Conservation (phyloP, 1,284 basidiomycete species). For the Boletellus sp. region DNA sequence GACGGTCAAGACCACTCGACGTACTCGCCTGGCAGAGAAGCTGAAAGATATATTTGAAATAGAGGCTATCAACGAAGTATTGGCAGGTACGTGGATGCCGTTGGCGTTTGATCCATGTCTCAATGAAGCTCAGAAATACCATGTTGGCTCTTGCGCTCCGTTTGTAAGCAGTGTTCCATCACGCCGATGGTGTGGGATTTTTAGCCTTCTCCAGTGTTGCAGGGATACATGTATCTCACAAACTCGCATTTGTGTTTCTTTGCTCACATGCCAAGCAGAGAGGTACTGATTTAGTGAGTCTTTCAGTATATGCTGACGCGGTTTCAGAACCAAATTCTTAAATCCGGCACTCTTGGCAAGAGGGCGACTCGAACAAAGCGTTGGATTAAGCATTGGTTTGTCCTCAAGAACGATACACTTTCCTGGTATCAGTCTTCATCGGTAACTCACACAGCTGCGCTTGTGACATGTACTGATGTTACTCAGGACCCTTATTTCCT, state of each 20-base stretch:
- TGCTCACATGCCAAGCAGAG: conserved; percentile 87
- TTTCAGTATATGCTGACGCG: conserved; percentile 9
- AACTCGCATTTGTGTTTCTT: conserved; percentile 94
- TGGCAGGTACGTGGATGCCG: conserved; percentile 57
- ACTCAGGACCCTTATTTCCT: conserved; percentile 92
- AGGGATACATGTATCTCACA: conserved; percentile 96
- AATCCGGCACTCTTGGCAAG: conserved; percentile 83
- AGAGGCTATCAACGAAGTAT: conserved; percentile 74
- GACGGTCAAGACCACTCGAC: conserved; percentile 67
- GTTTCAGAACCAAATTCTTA: conserved; percentile 76
- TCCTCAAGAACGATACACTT: conserved; percentile 88
- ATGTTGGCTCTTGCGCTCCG: conserved; percentile 83
- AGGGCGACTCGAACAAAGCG: conserved; percentile 83
- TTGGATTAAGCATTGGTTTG: conserved; percentile 91
- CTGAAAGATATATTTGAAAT: conserved; percentile 84
- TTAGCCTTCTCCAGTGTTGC: conserved; percentile 61
- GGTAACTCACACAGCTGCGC: conserved; percentile 38
- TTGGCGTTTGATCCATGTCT: conserved; percentile 12
- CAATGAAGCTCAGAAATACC: conserved; percentile 62
- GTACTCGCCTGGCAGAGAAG: conserved; percentile 76
- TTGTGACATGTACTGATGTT: conserved; percentile 8
- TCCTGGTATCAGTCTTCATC: conserved; percentile 95
- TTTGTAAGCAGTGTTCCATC: conserved; percentile 57
- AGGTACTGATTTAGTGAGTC: conserved; percentile 48
- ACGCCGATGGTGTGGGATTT: conserved; percentile 2